These are phyloP conservation scores for Penicillium olsonii DNA, from an alignment of 2,329 filamentous ascomycete genomes.

Conservation along the genomic window DNA sequence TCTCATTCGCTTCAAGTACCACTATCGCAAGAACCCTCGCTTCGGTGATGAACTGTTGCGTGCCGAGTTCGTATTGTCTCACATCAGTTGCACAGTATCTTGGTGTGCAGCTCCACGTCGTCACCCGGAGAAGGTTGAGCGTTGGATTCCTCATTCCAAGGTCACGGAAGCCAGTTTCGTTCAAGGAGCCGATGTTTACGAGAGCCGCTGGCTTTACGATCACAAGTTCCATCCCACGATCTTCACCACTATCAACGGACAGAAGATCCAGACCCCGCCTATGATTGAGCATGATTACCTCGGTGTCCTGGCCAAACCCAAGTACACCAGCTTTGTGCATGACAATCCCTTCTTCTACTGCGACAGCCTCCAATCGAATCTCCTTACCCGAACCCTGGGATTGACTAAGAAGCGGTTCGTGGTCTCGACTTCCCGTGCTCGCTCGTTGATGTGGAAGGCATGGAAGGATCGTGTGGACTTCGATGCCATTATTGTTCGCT, in stretches of 20 bases:
- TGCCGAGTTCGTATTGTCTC: constrained; percentile 56
- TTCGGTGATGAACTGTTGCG: constrained; percentile 59
- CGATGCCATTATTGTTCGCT: constrained; percentile 53
- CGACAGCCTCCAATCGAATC: constrained; percentile 39
- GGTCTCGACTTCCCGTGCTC: constrained; percentile 50
- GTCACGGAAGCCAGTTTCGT: constrained; percentile 58
- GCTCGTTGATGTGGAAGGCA: constrained; percentile 53
- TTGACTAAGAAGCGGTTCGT: constrained; percentile 38
- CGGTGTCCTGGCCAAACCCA: constrained; percentile 46
- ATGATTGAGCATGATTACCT: constrained; percentile 55
- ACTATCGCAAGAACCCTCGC: constrained; percentile 56
- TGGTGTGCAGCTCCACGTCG: constrained; percentile 56
- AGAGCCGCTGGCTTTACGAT: constrained; percentile 53
- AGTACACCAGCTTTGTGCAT: constrained; percentile 45
- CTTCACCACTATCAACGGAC: constrained; percentile 52
- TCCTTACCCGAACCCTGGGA: constrained; percentile 34
- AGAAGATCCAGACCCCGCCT: constrained; percentile 54
- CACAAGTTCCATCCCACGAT: constrained; percentile 53
- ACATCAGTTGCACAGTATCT: constrained; percentile 56
- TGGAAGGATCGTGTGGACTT: constrained; percentile 51
- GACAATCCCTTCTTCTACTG: constrained; percentile 57
- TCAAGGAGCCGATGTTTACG: constrained; percentile 54
- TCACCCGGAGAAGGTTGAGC: constrained; percentile 53
- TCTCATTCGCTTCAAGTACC: constrained; percentile 55
- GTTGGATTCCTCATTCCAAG: constrained; percentile 58